Percentiles rank a stretch among this genome's conserved stretches.
phyloP scores from a whole-genome alignment of 1,139 yeast genomes.

The Blastobotrys illinoisensis region DNA sequence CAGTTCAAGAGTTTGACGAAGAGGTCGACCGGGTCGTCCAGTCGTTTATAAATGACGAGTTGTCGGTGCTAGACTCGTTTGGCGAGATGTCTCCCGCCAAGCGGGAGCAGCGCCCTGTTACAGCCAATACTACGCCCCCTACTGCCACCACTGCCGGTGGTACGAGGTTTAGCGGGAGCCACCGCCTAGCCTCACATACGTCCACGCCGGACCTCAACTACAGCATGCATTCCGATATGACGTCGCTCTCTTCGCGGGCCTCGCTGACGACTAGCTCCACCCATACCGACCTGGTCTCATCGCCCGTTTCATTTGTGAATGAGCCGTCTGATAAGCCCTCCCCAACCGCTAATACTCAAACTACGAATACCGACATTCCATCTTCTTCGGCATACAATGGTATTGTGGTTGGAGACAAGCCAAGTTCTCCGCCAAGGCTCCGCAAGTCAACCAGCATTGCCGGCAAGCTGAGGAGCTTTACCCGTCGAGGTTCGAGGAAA shows the following conservation, averaged over 20 bases:
- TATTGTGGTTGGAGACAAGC: neutral
- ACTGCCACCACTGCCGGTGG: neutral
- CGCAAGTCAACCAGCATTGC: slow-evolving; percentile 9
- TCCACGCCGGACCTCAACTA: neutral
- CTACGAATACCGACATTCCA: neutral
- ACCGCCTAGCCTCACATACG: neutral
- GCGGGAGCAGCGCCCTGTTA: neutral
- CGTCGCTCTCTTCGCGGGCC: neutral
- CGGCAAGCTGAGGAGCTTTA: slow-evolving; percentile 8
- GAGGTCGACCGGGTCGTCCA: slow-evolving; percentile 23
- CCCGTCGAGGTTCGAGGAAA: slow-evolving; percentile 4
- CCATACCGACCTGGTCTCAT: neutral
- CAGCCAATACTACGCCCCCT: neutral
- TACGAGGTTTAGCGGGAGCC: neutral
- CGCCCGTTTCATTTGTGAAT: neutral
- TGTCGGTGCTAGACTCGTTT: slow-evolving; percentile 21
- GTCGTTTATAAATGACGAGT: slow-evolving; percentile 22
- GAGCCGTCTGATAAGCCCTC: neutral
- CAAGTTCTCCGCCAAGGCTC: slow-evolving; percentile 4
- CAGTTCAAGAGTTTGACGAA: slow-evolving; percentile 2
- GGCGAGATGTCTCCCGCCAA: slow-evolving; percentile 12
- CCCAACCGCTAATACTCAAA: neutral
- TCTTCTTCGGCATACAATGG: neutral
- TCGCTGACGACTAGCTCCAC: neutral
- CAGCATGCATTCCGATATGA: neutral